Percentiles rank a stretch among this genome's conserved stretches.
Conservation (phyloP, 495 filamentous ascomycete genomes). For the Hypoxylon lenormandii region DNA sequence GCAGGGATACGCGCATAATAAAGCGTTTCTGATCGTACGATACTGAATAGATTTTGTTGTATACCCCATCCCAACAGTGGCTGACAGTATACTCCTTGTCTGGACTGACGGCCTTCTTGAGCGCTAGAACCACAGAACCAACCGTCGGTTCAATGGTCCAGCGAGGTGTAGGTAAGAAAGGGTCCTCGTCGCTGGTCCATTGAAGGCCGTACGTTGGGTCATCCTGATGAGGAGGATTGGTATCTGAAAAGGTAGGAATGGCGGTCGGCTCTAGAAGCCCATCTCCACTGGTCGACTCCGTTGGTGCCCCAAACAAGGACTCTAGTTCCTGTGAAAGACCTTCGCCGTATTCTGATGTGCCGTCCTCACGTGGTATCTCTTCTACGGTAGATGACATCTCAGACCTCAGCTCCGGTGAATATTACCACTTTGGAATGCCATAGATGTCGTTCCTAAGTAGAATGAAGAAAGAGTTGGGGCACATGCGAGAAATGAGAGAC, state of each 20-base stretch:
- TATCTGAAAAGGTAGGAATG: neutral
- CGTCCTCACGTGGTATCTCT: too few relatives aligned
- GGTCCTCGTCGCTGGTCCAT: conserved; percentile 19
- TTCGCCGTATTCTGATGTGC: too few relatives aligned
- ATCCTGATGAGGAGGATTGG: neutral
- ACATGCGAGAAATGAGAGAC: too few relatives aligned
- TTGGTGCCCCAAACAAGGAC: conserved; percentile 31
- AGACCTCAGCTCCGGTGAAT: too few relatives aligned
- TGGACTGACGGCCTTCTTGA: conserved; percentile 17
- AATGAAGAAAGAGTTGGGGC: too few relatives aligned
- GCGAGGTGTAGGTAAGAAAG: conserved; percentile 13
- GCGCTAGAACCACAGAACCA: conserved; percentile 32
- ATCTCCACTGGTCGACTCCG: neutral
- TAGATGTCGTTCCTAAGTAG: too few relatives aligned
- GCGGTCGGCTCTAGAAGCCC: neutral
- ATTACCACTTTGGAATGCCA: too few relatives aligned
- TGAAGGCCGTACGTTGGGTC: conserved; percentile 29
- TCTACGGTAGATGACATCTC: too few relatives aligned
- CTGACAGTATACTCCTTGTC: conserved; percentile 26
- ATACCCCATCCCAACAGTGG: conserved; percentile 44
- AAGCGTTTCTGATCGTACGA: conserved; percentile 41
- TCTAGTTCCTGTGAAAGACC: conserved; percentile 1
- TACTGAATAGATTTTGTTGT: conserved; percentile 56
- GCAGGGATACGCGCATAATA: conserved; percentile 66
- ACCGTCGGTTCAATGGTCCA: conserved; percentile 43